These are phyloP conservation scores for Lipomyces sp. DNA, from an alignment of 805 yeast species.

Conservation along the genomic window DNA sequence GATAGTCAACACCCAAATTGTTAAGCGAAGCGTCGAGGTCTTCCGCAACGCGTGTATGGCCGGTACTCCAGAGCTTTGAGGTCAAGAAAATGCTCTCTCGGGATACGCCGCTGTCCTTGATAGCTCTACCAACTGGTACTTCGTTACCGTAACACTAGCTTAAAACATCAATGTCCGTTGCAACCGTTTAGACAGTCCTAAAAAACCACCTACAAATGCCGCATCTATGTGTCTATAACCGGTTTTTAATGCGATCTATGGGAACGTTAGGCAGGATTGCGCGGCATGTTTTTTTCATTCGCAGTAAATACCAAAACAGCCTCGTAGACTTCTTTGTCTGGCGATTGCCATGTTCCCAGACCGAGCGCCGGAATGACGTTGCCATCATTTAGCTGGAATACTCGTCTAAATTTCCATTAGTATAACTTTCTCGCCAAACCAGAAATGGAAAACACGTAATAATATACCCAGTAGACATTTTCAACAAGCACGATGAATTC, in stretches of 20 bases:
- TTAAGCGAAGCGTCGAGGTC: constrained; percentile 64
- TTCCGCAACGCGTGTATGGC: constrained; percentile 50
- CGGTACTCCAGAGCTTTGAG: constrained; percentile 50
- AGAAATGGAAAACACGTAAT: background rate
- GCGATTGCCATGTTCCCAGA: constrained; percentile 73
- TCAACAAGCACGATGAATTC: too few relatives aligned
- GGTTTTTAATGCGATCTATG: constrained; percentile 50
- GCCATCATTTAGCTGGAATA: constrained; percentile 60
- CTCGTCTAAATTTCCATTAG: constrained; percentile 37
- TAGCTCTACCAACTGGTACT: constrained; percentile 54
- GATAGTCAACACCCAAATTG: constrained; percentile 71
- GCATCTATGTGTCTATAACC: constrained; percentile 83
- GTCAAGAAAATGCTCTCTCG: constrained; percentile 51
- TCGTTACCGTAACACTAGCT: constrained; percentile 62
- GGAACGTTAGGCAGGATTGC: background rate
- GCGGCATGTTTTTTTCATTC: background rate
- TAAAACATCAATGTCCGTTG: background rate
- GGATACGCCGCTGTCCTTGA: constrained; percentile 54
- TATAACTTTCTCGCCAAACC: too few relatives aligned
- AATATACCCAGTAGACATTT: background rate
- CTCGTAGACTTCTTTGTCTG: constrained; percentile 55
- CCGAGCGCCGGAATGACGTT: constrained; percentile 67
- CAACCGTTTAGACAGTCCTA: background rate
- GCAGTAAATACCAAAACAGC: constrained; percentile 51
- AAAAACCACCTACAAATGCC: constrained; percentile 50